Base-by-base conservation (phyloP, 2,329 filamentous ascomycete species). In the Myriosclerotinia duriaeana region DNA sequence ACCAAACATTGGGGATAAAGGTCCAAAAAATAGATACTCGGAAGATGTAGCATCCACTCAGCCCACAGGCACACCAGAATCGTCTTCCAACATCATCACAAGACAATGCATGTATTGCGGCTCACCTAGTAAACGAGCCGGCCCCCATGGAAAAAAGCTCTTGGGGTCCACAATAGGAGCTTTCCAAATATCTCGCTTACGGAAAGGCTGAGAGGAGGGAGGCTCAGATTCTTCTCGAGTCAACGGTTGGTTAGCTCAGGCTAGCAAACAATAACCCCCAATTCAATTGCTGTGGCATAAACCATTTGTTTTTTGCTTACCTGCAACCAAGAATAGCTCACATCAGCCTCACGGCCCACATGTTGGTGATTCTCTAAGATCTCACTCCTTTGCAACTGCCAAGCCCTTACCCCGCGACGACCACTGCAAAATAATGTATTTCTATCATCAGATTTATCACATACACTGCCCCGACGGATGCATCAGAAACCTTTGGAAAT, bases 161-260 rank as follows among this genome's bases (percentile, higher is more conserved):
- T 59, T 34, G 42, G 36, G 26, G 26, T 6, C 3, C 5, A 20
- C 26, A 59, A 59, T 36, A 48, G 6, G 3, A 36, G 20, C 30
- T 48, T 2, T 34, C 30, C 22, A 36, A 22, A 36, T 22, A 14
- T 59, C 56, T 59, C 56, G 56, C 56, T 48, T 59, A 48, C 26
- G 1, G 7, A 48, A n/a, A 20, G 56, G 17, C 55, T 44, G 22
- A 44, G 54, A 58, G 55, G 17, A 58, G 40, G 55, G 17, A 17
- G 26, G 11, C 20, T 46, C 11, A n/a, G 17, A 34, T 44, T 20
- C 34, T 34, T 8, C 12, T 36, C 40, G 17, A 8, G n/a, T 34
- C 40, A 46, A 42, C 11, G 48, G 48, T 9, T 8, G 2, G 46
- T n/a, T 12, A 48, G 15, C 30, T 36, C 20, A 14, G n/a, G 30